Base-by-base conservation (phyloP, 73 alveolate genomes). In the Blepharisma japonicum region DNA sequence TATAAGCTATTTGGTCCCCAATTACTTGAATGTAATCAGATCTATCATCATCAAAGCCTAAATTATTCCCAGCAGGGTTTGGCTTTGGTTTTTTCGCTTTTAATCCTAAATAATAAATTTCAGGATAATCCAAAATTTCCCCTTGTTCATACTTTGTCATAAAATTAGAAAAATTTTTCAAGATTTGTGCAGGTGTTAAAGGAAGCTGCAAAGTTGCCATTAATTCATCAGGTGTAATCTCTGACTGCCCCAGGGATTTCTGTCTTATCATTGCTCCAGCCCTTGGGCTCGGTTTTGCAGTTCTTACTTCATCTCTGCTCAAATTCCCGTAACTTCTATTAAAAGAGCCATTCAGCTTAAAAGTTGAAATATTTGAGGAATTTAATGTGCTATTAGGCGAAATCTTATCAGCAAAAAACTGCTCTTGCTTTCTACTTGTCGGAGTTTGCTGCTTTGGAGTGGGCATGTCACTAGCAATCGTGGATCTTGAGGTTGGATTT, bases 1-100 rank as follows among this genome's bases (percentile, higher is more conserved):
- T 74, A 82, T 90, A 96, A 76, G 83, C 90, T 45, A 96, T 89
- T 76, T 96, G 98, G 70, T 94, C 97, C 56, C 91, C 94, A 51
- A 80, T 77, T 45, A 81, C 89, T 23, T 81, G 76, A 20, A 78
- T 71, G 71, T 96, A 96, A 70, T 96, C 98, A 23, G 98, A 98
- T 61, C 88, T 87, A 53, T 89, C 92, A 45, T 88, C 95, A 74
- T 94, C 98, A 68, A 81, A 92, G 14, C 96, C 96, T 55, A 71
- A 56, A 76, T 90, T 92, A 21, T 80, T 20, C 56, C 68, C 72
- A 61, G 18, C 93, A 85, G 82, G 77, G 6, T 87, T 88, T 14
- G 39, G 79, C 51, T 4, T 51, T 27, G 80, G 21, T 21, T 77
- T 77, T 2, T 66, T 53, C 23, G 84, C 66, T 39, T 77, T 77